These are phyloP conservation scores for Bathelium albidoporum DNA, from an alignment of 495 filamentous ascomycete species.

Conservation along the genomic window DNA sequence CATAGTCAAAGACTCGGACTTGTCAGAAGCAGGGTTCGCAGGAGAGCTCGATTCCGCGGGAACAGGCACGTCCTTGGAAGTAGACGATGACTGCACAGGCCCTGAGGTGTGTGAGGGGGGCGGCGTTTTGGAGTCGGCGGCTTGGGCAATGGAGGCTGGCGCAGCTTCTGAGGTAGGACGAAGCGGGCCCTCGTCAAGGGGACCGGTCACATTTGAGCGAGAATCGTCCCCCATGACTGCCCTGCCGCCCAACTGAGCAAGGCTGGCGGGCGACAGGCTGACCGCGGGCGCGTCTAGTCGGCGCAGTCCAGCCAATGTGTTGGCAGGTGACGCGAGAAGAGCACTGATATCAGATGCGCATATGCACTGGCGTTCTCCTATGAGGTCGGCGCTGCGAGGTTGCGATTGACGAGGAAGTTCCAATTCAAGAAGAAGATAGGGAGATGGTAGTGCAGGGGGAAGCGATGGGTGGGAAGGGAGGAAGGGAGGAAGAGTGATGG, in stretches of 20 bases:
- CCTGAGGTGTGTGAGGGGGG: not conserved
- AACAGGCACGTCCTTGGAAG: not conserved
- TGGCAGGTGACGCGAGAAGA: not conserved
- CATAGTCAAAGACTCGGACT: not conserved
- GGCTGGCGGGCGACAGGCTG: conserved; percentile 4
- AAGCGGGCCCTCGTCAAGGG: not conserved
- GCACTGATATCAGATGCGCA: not conserved
- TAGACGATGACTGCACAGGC: not conserved
- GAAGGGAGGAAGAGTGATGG: not conserved
- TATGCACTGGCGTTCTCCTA: not conserved
- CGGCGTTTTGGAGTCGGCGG: not conserved
- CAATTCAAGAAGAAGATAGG: not conserved
- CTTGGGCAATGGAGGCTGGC: not conserved
- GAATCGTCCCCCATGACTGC: not conserved
- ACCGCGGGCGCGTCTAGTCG: not conserved
- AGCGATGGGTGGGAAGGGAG: not conserved
- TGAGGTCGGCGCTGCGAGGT: not conserved
- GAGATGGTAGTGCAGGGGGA: not conserved
- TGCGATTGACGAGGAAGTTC: not conserved
- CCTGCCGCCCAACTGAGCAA: not conserved
- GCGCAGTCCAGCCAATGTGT: not conserved
- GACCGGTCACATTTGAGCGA: not conserved
- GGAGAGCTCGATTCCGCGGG: not conserved
- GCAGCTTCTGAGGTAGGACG: not conserved
- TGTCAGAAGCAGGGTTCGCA: not conserved